Base-by-base conservation (phyloP, 202 grass and related monocot species). In the Panicum hallii region DNA sequence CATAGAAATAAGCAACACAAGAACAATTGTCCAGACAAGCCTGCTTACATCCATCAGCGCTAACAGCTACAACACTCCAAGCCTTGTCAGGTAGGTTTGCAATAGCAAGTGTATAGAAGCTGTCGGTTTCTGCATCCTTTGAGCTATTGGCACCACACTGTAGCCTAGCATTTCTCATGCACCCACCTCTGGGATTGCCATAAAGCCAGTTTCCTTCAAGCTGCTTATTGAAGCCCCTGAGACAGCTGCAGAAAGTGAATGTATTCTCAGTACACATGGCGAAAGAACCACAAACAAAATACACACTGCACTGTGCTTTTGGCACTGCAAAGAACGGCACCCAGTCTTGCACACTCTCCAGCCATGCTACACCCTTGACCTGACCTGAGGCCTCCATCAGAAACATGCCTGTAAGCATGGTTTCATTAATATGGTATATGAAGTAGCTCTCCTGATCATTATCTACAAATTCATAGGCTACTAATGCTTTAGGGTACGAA, bases 21-120 rank as follows among this genome's bases (percentile, higher is more conserved):
- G 78, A 86, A 36, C 88, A 90, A 72, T 78, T 78, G 28, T 78
- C 82, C 53, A 90, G 79, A 72, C 88, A 90, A 72, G 78, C 61
- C 0, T 50, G 28, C 50, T 72, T 49, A 20, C 88, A 90, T 32
- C 34, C 76, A 77, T 72, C 20, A 57, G 36, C 15, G 12, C 52
- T 64, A 6, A 32, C 52, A 70, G 15, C 62, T 43, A 43, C 72
- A 20, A 72, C 34, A 46, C n/a, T 81, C n/a, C 49, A 80, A 1
- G 43, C 30, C 52, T 82, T 82, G 1, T 82, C 52, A 38, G 88
- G 83, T 30, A 77, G 71, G 20, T 43, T 53, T 56, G 67, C 60
- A 80, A 70, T 67, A 32, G 7, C 7, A 17, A 90, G 49, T 28
- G 71, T 52, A 48, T 78, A 86, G 72, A 90, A 86, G 13, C 46